A percentile compares a stretch with the other conserved stretches of the same genome.
These are phyloP conservation scores for Colletotrichum limetticola DNA, from an alignment of 2,329 filamentous ascomycete species.

Conservation along the genomic window DNA sequence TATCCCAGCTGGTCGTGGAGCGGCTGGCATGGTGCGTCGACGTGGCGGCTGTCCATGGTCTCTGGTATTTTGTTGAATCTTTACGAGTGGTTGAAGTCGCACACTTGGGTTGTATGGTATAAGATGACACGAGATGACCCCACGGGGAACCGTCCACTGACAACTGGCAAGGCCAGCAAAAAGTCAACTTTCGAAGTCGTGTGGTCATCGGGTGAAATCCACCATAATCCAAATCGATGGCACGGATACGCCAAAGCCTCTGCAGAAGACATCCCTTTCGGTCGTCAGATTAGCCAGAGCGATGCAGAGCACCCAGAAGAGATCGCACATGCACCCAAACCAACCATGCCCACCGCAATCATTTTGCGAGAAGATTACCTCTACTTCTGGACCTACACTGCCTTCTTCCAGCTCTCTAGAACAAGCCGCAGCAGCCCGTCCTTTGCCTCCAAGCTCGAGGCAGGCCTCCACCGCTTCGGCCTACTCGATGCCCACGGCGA, in stretches of 20 bases:
- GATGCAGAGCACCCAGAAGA: not conserved
- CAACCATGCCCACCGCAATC: not conserved
- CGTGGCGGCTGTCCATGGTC: not conserved
- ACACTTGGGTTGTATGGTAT: not conserved
- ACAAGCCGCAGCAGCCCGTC: not conserved
- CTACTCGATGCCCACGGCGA: not conserved
- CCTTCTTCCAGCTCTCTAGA: not conserved
- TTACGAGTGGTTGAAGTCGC: not conserved
- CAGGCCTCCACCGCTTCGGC: conserved; percentile 1
- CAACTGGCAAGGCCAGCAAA: not conserved
- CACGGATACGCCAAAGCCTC: not conserved
- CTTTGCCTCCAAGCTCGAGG: not conserved
- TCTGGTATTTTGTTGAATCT: not conserved
- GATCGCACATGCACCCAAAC: not conserved
- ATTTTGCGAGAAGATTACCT: not conserved
- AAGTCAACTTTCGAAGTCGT: not conserved
- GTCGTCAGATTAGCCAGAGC: not conserved
- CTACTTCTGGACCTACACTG: not conserved
- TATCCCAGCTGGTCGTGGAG: not conserved
- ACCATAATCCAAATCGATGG: not conserved
- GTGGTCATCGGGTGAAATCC: not conserved
- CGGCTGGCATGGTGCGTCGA: not conserved
- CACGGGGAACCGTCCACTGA: not conserved
- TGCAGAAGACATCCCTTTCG: not conserved
- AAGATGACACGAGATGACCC: not conserved